phyloP scores from a whole-genome alignment of 331 rosid genomes.

The Pyracantha coccinea region DNA sequence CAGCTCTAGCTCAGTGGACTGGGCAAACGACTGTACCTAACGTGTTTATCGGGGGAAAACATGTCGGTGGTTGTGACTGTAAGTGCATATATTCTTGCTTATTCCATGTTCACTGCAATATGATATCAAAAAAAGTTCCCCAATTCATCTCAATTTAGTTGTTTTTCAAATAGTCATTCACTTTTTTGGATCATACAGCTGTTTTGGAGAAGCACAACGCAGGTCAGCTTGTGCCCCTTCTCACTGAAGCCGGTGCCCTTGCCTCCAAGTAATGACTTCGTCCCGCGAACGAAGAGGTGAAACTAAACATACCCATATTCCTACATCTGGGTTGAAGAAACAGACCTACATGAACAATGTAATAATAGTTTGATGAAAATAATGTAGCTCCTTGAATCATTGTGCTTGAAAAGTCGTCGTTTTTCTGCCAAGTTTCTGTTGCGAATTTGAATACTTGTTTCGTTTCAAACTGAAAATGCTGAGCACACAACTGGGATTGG shows the following conservation, averaged over 20 bases:
- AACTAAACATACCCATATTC: not conserved
- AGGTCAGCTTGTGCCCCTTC: constrained; percentile 64
- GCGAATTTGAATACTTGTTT: not conserved
- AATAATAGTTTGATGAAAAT: not conserved
- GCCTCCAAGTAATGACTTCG: constrained; percentile 5
- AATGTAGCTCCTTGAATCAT: not conserved
- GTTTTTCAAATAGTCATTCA: not conserved
- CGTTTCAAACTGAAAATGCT: not conserved
- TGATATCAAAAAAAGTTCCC: not conserved
- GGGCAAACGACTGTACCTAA: constrained; percentile 64
- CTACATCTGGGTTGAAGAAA: not conserved
- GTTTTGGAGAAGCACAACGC: constrained; percentile 45
- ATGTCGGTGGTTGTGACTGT: constrained; percentile 84
- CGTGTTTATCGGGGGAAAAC: constrained; percentile 70
- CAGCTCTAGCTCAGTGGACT: constrained; percentile 73
- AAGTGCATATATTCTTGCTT: constrained; percentile 18
- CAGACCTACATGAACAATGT: not conserved
- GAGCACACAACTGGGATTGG: not conserved
- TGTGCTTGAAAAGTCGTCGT: not conserved
- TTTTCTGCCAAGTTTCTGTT: not conserved
- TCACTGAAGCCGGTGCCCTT: constrained; percentile 58
- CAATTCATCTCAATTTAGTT: not conserved
- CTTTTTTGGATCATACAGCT: constrained; percentile 30
- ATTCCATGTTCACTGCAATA: not conserved
- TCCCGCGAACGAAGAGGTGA: not conserved